phyloP scores from a whole-genome alignment of 495 filamentous ascomycete species.

The Thozetella sp. region DNA sequence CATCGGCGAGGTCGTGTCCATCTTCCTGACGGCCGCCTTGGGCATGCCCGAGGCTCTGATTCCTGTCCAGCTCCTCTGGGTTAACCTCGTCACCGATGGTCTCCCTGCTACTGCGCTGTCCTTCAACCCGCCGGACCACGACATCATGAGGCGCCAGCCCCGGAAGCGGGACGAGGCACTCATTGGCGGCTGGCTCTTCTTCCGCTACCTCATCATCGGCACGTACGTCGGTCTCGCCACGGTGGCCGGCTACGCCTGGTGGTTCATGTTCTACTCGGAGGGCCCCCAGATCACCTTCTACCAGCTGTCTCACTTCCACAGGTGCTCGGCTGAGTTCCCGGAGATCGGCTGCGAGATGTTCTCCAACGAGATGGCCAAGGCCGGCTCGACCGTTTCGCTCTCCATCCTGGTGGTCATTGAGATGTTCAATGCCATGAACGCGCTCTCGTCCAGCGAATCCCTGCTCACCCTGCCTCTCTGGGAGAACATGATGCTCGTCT shows the following conservation, averaged over 20 bases:
- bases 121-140: slow-evolving; percentile 96
- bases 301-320: slow-evolving; percentile 93
- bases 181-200: slow-evolving; percentile 94
- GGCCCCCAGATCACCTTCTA: slow-evolving; percentile 93
- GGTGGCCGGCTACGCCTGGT: slow-evolving; percentile 98
- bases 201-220: slow-evolving; percentile 96
- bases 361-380: slow-evolving; percentile 81
- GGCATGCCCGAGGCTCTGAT: slow-evolving; percentile 99
- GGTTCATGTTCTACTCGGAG: slow-evolving; percentile 95
- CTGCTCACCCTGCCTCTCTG: slow-evolving; percentile 90
- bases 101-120: slow-evolving; percentile 94
- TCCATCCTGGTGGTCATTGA: slow-evolving; percentile 95
- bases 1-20: slow-evolving; percentile 99
- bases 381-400: slow-evolving; percentile 93
- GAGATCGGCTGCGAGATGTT: slow-evolving; percentile 97
- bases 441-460: slow-evolving; percentile 91
- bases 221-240: slow-evolving; percentile 94
- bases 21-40: slow-evolving; percentile 94
- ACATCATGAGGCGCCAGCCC: slow-evolving; percentile 92
- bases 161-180: slow-evolving; percentile 90
- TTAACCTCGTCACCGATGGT: slow-evolving; percentile 98
- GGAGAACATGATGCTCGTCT: slow-evolving; percentile 97
- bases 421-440: slow-evolving; percentile 99
- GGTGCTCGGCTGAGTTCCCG: slow-evolving; percentile 82
- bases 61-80: slow-evolving; percentile 97